A percentile compares a stretch with the other conserved stretches of the same genome.
phyloP scores from a whole-genome alignment of 2,329 filamentous ascomycete genomes.

The Dichotomopilus funicola region DNA sequence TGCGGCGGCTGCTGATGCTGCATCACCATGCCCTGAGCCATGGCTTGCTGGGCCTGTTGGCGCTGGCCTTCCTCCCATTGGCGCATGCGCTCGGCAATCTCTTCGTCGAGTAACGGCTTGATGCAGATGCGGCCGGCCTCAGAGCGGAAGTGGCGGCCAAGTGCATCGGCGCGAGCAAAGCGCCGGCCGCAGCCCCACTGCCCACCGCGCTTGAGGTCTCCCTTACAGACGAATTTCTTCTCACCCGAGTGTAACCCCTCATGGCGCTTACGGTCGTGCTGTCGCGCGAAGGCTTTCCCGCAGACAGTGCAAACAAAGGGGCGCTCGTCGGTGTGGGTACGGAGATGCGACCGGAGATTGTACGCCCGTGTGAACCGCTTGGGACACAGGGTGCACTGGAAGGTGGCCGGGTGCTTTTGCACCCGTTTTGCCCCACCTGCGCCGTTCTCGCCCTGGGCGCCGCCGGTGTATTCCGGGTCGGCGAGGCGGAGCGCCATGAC shows the following conservation, averaged over 20 bases:
- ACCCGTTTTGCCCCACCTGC: slow-evolving; percentile 64
- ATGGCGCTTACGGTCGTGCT: slow-evolving; percentile 95
- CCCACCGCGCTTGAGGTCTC: slow-evolving; percentile 73
- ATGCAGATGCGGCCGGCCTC: slow-evolving; percentile 96
- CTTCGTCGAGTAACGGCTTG: slow-evolving; percentile 92
- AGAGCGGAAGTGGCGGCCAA: slow-evolving; percentile 90
- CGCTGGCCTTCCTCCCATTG: slow-evolving; percentile 67
- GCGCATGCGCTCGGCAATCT: slow-evolving; percentile 74
- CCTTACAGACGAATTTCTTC: slow-evolving; percentile 97
- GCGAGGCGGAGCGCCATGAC: slow-evolving; percentile 81
- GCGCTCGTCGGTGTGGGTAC: slow-evolving; percentile 94
- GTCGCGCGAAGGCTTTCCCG: slow-evolving; percentile 92
- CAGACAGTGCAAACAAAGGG: slow-evolving; percentile 97
- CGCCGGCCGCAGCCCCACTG: slow-evolving; percentile 90
- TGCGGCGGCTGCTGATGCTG: slow-evolving; percentile 34
- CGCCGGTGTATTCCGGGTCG: slow-evolving; percentile 74
- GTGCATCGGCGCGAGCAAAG: slow-evolving; percentile 90
- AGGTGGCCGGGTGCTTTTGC: slow-evolving; percentile 96
- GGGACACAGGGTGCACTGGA: slow-evolving; percentile 87
- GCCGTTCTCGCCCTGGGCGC: slow-evolving; percentile 47
- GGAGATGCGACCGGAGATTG: slow-evolving; percentile 88
- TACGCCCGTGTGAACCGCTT: slow-evolving; percentile 96
- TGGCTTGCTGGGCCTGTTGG: slow-evolving; percentile 54
- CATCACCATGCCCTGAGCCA: slow-evolving; percentile 53
- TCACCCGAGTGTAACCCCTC: slow-evolving; percentile 94